Evolutionary conservation across 1,139 yeast genomes (phyloP), one percentile per base, ranked within the genome.

Genomic region (Groenewaldozyma auringiensis): DNA sequence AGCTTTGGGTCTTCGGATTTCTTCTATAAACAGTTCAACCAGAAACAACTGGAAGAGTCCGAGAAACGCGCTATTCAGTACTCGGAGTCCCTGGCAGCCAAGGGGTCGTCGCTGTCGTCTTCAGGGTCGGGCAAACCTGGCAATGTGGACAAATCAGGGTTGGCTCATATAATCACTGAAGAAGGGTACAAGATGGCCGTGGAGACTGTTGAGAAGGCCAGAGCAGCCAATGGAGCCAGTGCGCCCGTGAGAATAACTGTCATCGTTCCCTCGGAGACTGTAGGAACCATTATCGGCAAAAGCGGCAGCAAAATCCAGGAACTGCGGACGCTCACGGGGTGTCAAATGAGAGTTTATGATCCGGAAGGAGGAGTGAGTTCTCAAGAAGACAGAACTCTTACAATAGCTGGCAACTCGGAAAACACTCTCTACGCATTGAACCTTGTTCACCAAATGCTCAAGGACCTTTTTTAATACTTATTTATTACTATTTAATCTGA

Each of bases 281-380:
- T 86, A 42, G 95, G 95, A 29, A 87, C 94, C 29, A 71, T 86
- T 46, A 83, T 86, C 55, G 95, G 95, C 50, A 83, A 81, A 58
- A 78, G 79, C 53, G 95, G 95, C 35, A 70, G 81, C 18, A 74
- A 92, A 62, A 83, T 86, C 56, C 87, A 81, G 61, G 94, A 88
- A 48, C 82, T 86, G 42, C 73, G 94, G 57, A 79, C 80, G 59
- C 75, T 72, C 41, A 78, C 88, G 42, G 87, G 87, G 37, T 83
- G 94, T 34, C 75, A 76, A 42, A 83, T 86, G 60, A 50, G 54
- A 33, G 55, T 61, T 20, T 58, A 51, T 42, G 61, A 57, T 21
- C 42, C 38, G 9, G 38, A 9, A 35, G 38, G 20, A 20, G 25
- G 20, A 8, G n/a, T 11, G 4, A 20, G 38, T 4, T 25, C 29